Evolutionary conservation across 2,329 filamentous ascomycete genomes (phyloP).

Genomic region (Monosporascus sp.): DNA sequence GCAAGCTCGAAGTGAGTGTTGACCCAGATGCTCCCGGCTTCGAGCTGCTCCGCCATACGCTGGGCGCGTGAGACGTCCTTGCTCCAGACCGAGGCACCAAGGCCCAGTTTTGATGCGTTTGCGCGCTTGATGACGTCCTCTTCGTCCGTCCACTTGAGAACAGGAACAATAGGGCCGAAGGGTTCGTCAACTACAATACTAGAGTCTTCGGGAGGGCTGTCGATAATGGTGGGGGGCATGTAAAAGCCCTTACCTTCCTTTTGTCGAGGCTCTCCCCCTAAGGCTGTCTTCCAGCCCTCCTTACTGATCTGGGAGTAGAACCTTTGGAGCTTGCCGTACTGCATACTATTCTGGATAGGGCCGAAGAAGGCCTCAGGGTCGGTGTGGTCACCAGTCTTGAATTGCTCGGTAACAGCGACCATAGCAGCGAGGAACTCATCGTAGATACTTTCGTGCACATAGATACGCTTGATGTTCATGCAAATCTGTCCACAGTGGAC

Average conservation of each 20-base stretch:
- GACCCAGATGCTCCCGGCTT: slow-evolving; percentile 51
- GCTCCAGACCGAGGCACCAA: slow-evolving; percentile 49
- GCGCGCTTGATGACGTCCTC: slow-evolving; percentile 40
- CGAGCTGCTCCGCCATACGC: slow-evolving; percentile 38
- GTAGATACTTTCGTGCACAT: slow-evolving; percentile 53
- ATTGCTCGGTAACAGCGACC: slow-evolving; percentile 34
- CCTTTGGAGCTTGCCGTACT: slow-evolving; percentile 49
- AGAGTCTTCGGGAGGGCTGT: slow-evolving; percentile 52
- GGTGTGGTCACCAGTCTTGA: slow-evolving; percentile 27
- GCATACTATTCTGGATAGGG: slow-evolving; percentile 58
- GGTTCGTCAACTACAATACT: slow-evolving; percentile 51
- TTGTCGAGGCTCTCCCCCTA: slow-evolving; percentile 32
- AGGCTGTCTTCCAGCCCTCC: slow-evolving; percentile 38
- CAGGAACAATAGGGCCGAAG: slow-evolving; percentile 43
- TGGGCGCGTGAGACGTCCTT: slow-evolving; percentile 42
- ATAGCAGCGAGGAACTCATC: slow-evolving; percentile 39
- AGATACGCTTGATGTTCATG: slow-evolving; percentile 48
- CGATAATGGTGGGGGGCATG: slow-evolving; percentile 53
- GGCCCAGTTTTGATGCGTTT: slow-evolving; percentile 43
- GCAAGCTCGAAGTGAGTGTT: slow-evolving; percentile 39
- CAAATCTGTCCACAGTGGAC: slow-evolving; percentile 47
- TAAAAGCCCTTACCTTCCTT: slow-evolving; percentile 44
- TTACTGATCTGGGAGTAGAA: slow-evolving; percentile 44
- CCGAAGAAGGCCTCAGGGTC: slow-evolving; percentile 37
- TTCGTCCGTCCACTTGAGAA: slow-evolving; percentile 38